These are phyloP conservation scores for Endoconidiophora polonica DNA, from an alignment of 2,329 filamentous ascomycete species.

Conservation along the genomic window DNA sequence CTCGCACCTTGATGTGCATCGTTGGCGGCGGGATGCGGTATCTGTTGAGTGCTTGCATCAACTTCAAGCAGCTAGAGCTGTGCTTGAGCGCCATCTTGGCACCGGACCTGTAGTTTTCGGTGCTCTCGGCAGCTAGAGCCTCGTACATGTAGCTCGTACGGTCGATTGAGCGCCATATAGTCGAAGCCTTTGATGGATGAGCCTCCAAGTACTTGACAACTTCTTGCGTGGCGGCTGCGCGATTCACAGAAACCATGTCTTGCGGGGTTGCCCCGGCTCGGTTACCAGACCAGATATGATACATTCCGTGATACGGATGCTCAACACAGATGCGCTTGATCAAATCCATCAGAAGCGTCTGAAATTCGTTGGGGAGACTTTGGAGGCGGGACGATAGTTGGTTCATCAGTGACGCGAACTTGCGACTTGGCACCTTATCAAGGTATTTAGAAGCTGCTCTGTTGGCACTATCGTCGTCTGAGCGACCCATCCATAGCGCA, in stretches of 20 bases:
- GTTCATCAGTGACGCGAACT: conserved; percentile 87
- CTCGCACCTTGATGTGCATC: conserved; percentile 61
- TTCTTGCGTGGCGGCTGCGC: conserved; percentile 54
- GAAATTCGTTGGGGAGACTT: conserved; percentile 52
- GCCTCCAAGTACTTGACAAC: conserved; percentile 46
- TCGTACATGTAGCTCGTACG: conserved; percentile 54
- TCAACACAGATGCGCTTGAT: conserved; percentile 75
- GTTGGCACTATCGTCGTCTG: conserved; percentile 61
- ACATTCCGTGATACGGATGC: conserved; percentile 93
- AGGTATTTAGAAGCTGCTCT: conserved; percentile 56
- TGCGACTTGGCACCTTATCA: conserved; percentile 63
- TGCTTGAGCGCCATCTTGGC: conserved; percentile 48
- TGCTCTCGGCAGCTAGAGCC: conserved; percentile 45
- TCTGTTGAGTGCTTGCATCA: conserved; percentile 46
- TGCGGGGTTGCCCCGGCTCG: conserved; percentile 51
- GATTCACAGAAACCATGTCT: conserved; percentile 58
- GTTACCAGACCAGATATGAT: conserved; percentile 78
- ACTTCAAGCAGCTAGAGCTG: conserved; percentile 41
- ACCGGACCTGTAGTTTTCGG: conserved; percentile 50
- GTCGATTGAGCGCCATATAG: conserved; percentile 55
- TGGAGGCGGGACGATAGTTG: conserved; percentile 88
- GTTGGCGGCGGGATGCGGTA: conserved; percentile 75
- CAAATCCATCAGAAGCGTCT: conserved; percentile 54
- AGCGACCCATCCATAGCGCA: conserved; percentile 82
- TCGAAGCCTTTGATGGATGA: conserved; percentile 29